Conservation (phyloP, 202 grass and related monocot species). For the Panicum virgatum region DNA sequence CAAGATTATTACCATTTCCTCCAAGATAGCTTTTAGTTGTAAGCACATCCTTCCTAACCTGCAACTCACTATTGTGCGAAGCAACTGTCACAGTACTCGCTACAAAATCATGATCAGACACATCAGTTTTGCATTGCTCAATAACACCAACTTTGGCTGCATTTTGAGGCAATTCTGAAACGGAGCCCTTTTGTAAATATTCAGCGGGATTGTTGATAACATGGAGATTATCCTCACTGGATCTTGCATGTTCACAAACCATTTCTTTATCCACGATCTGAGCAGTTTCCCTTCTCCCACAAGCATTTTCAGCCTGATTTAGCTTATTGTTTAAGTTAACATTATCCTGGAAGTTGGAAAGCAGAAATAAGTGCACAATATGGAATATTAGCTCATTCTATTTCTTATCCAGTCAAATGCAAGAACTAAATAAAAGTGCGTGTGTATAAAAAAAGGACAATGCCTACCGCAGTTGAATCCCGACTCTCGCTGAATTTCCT, state of each 20-base stretch:
- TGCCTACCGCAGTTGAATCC: constrained; percentile 44
- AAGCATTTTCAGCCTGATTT: constrained; percentile 30
- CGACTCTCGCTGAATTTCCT: constrained; percentile 60
- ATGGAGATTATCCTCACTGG: constrained; percentile 29
- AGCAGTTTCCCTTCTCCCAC: constrained; percentile 17
- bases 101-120: constrained; percentile 16
- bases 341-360: constrained; percentile 51
- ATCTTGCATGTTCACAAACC: constrained; percentile 36
- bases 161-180: constrained; percentile 18
- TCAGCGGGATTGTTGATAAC: constrained; percentile 10
- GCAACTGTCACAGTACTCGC: not conserved
- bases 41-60: constrained; percentile 25
- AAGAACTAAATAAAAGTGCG: not conserved
- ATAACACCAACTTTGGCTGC: constrained; percentile 5
- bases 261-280: constrained; percentile 30
- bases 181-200: constrained; percentile 17
- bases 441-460: not conserved
- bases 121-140: constrained; percentile 4
- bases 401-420: constrained; percentile 8
- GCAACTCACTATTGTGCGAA: constrained; percentile 25
- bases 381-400: not conserved
- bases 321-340: constrained; percentile 35
- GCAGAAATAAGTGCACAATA: constrained; percentile 20
- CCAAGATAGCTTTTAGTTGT: constrained; percentile 19
- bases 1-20: constrained; percentile 23